phyloP scores from a whole-genome alignment of 2,329 filamentous ascomycete genomes.

The Apiospora phragmitis region DNA sequence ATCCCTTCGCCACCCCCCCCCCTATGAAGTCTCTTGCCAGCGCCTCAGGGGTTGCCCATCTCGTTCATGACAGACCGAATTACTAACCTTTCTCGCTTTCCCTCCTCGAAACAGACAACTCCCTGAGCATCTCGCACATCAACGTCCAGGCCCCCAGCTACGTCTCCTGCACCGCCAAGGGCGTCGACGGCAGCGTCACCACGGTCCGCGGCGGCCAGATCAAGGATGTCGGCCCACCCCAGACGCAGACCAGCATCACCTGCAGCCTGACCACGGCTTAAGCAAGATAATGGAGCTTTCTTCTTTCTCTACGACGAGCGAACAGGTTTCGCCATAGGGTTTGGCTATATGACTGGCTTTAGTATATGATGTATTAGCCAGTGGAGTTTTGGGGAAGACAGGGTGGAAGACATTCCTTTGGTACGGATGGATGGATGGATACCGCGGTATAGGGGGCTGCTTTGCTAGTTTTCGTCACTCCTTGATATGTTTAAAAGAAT shows the following conservation, averaged over 20 bases:
- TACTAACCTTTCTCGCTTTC: neutral
- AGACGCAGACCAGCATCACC: neutral
- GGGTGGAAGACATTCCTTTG: neutral
- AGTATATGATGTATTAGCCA: neutral
- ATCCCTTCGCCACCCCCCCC: neutral
- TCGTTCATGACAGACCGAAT: neutral
- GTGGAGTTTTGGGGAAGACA: neutral
- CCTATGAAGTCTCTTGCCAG: neutral
- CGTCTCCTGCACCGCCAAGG: slow-evolving; percentile 2
- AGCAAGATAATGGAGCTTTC: neutral
- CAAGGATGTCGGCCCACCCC: slow-evolving; percentile 11
- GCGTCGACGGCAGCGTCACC: slow-evolving; percentile 7
- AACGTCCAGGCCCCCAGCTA: neutral
- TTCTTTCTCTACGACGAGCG: neutral
- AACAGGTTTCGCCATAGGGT: neutral
- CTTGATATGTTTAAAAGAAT: neutral
- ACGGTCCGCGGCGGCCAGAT: neutral
- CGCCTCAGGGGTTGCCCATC: neutral
- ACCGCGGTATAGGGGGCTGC: neutral
- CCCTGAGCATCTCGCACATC: slow-evolving; percentile 11
- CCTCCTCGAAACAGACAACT: neutral
- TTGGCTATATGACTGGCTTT: neutral
- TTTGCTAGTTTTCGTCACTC: neutral
- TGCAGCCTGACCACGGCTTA: neutral
- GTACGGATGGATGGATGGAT: neutral